Evolutionary conservation across 441 rosid species (phyloP), one percentile per base, ranked within the genome.

Genomic region (Adansonia grandidieri): DNA sequence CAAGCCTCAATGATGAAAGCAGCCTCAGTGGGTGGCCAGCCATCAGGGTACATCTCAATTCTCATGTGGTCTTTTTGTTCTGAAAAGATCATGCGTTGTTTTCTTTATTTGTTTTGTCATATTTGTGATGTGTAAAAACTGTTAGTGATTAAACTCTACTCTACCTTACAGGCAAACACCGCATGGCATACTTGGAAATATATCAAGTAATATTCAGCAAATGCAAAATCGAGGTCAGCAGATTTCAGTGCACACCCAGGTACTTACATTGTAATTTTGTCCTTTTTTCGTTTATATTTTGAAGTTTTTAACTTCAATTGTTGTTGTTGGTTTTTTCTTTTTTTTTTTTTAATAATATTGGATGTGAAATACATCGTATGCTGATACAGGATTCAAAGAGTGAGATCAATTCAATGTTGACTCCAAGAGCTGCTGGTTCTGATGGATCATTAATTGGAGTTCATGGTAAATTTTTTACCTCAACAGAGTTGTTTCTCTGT

Each of bases 401-500:
- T 22, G 90, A 87, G 75, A 82, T 85, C 74, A 84, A 76, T 77
- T 74, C 87, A 73, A 83, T 83, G 83, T 79, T 88, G 81, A 80
- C 69, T 74, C 71, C 84, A 42, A 83, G 88, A 76, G 79, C 82
- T 62, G 79, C 78, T 32, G 85, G 84, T 28, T 62, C 78, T 19
- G 87, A 85, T 74, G 91, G 89, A 76, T 86, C 91, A 14, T 76
- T 83, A 73, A 51, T 83, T 22, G 84, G 86, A 69, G 78, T 74
- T 64, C 84, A 68, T 54, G 87, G 89, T 85, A 71, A 6, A 75
- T 28, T 15, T 19, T 71, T 74, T 17, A 58, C 47, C 10, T 6
- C 71, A 11, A 45, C 5, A 24, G 14, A 17, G 22, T 22, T 75
- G 37, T 15, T 77, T 65, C 24, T 54, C 37, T 42, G 5, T 48